Conservation (phyloP, 2,329 filamentous ascomycete species). For the Trichoderma koningiopsis region DNA sequence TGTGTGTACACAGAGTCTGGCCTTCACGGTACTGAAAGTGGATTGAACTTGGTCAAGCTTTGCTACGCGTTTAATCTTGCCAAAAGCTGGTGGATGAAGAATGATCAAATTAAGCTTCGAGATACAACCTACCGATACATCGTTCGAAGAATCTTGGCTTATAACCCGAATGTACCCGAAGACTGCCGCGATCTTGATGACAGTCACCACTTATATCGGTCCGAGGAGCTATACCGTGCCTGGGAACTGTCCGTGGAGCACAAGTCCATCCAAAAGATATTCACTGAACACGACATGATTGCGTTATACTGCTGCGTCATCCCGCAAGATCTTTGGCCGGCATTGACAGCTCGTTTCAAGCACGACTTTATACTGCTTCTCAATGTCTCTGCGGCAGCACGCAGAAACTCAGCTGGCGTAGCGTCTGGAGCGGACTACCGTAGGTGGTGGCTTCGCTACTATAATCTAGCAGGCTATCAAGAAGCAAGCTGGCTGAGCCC, state of each 20-base stretch:
- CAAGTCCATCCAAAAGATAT: not conserved
- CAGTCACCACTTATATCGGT: constrained; percentile 30
- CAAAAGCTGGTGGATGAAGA: constrained; percentile 26
- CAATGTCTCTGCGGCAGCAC: not conserved
- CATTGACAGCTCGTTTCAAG: constrained; percentile 26
- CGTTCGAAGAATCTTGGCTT: constrained; percentile 29
- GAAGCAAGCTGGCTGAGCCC: constrained; percentile 25
- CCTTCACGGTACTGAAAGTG: constrained; percentile 30
- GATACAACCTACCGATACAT: constrained; percentile 32
- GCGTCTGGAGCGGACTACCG: constrained; percentile 17
- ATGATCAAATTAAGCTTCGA: constrained; percentile 29
- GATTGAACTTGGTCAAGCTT: constrained; percentile 32
- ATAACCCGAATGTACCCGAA: constrained; percentile 34
- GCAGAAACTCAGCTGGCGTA: constrained; percentile 10
- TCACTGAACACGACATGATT: constrained; percentile 20
- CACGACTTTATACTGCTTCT: constrained; percentile 23
- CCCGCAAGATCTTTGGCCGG: constrained; percentile 27
- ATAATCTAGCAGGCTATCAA: constrained; percentile 22
- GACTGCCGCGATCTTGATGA: constrained; percentile 8
- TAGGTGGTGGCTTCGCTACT: constrained; percentile 25
- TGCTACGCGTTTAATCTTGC: constrained; percentile 28
- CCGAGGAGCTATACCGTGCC: constrained; percentile 33
- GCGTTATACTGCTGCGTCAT: constrained; percentile 24
- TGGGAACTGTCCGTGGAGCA: constrained; percentile 26
- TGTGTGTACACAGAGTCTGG: constrained; percentile 26